A percentile compares a stretch with the other conserved stretches of the same genome.
Evolutionary conservation across 768 basidiomycete genomes (phyloP).

Genomic region (Tylopilus plumbeoviolaceoides): DNA sequence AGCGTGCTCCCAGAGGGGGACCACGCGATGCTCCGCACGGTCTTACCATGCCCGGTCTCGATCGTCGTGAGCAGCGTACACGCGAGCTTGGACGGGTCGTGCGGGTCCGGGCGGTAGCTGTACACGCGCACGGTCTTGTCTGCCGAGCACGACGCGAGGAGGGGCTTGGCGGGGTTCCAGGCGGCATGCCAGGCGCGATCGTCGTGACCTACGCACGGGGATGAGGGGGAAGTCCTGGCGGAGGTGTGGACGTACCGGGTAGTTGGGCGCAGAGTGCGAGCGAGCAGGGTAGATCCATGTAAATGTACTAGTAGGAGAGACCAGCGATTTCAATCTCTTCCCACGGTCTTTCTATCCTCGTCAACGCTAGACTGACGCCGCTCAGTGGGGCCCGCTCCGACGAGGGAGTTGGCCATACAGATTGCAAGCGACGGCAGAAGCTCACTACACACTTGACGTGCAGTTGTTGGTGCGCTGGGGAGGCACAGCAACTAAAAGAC

Average conservation of each 20-base stretch:
- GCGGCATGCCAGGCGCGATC: slow-evolving; percentile 85
- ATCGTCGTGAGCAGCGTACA: slow-evolving; percentile 62
- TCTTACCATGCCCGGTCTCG: slow-evolving; percentile 80
- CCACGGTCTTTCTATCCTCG: not conserved
- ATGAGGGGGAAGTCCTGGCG: not conserved
- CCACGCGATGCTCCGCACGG: slow-evolving; percentile 86
- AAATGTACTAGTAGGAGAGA: too few relatives aligned
- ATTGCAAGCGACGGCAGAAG: too few relatives aligned
- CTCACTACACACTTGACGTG: too few relatives aligned
- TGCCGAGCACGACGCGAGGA: slow-evolving; percentile 90
- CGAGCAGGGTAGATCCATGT: slow-evolving; percentile 12
- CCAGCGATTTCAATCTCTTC: not conserved
- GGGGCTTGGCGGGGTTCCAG: slow-evolving; percentile 80
- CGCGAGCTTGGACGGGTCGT: slow-evolving; percentile 23
- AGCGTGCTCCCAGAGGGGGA: slow-evolving; percentile 81
- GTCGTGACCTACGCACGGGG: slow-evolving; percentile 52
- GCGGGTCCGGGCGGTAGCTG: slow-evolving; percentile 43
- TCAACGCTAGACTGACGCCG: too few relatives aligned
- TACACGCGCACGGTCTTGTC: slow-evolving; percentile 92
- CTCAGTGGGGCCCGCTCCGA: too few relatives aligned
- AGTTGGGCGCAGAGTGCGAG: slow-evolving; percentile 23
- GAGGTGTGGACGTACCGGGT: slow-evolving; percentile 14
- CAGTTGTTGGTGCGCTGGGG: too few relatives aligned
- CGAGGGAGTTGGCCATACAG: too few relatives aligned
- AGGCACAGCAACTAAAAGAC: slow-evolving; percentile 58